Evolutionary conservation across 441 rosid genomes (phyloP).

Genomic region (Adansonia gregorii): DNA sequence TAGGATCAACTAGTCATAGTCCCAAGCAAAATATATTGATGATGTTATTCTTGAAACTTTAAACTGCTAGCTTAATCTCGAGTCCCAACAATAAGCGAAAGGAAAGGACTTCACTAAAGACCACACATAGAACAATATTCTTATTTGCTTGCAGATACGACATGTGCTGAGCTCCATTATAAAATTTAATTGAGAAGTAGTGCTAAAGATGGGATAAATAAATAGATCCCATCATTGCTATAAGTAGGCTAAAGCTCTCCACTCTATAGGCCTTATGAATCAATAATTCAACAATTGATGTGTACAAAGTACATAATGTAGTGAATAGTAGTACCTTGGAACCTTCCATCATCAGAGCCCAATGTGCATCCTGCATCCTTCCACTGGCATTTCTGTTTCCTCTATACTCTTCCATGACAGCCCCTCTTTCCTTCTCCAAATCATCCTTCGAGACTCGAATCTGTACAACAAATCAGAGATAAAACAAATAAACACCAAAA

Average conservation of each 20-base stretch:
- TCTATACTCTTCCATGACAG: conserved; percentile 93
- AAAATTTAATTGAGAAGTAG: not conserved
- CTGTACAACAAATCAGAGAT: conserved; percentile 41
- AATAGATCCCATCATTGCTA: conserved; percentile 1
- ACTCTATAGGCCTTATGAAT: not conserved
- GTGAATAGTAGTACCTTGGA: conserved; percentile 59
- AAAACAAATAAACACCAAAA: conserved; percentile 7
- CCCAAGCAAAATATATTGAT: conserved; percentile 27
- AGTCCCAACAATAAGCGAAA: conserved; percentile 1
- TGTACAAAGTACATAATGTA: not conserved
- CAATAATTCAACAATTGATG: not conserved
- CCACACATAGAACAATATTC: not conserved
- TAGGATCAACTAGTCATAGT: not conserved
- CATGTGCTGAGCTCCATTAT: conserved; percentile 4
- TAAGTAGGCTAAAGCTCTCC: not conserved
- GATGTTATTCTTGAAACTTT: not conserved
- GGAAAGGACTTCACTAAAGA: not conserved
- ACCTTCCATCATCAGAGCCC: conserved; percentile 90
- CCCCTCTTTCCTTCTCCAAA: conserved; percentile 91
- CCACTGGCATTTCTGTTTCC: conserved; percentile 87
- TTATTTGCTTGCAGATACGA: not conserved
- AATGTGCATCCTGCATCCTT: conserved; percentile 93
- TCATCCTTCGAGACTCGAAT: conserved; percentile 84
- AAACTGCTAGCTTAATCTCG: conserved; percentile 9
- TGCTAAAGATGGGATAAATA: not conserved